phyloP scores from a whole-genome alignment of 257 asterid genomes.

The Orobanche coerulescens region DNA sequence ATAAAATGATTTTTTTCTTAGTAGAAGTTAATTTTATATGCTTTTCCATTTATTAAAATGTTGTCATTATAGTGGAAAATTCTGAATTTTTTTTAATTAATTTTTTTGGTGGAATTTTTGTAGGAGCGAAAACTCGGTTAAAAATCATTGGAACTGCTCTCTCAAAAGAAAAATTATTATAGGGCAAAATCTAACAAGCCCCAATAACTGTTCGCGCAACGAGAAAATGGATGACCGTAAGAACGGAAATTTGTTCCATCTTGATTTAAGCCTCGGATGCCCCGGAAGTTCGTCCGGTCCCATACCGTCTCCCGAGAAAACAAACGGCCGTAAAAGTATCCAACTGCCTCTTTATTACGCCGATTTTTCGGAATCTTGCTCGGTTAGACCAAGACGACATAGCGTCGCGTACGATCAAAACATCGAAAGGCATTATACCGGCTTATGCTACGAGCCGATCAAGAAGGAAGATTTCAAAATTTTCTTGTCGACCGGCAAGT shows the following conservation, averaged over 20 bases:
- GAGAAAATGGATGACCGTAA: neutral
- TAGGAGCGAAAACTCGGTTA: constrained; percentile 54
- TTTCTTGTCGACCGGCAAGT: constrained; percentile 26
- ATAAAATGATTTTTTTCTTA: neutral
- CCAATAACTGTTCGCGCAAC: neutral
- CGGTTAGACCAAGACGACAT: neutral
- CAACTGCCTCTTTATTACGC: neutral
- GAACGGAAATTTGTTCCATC: neutral
- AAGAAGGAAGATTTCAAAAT: constrained; percentile 14
- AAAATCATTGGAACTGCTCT: constrained; percentile 60
- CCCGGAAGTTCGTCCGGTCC: neutral
- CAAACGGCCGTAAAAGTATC: neutral
- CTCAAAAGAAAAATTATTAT: constrained; percentile 31
- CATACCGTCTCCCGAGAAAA: neutral
- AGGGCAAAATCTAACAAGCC: constrained; percentile 3
- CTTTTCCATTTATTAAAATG: no score
- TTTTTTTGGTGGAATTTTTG: neutral
- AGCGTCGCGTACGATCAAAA: neutral
- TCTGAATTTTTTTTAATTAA: no score
- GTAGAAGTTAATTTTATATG: no score
- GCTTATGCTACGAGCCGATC: constrained; percentile 37
- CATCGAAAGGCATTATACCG: constrained; percentile 1
- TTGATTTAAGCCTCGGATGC: constrained; percentile 5
- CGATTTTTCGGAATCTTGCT: neutral
- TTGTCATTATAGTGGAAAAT: no score